These are phyloP conservation scores for Lachancea fermentati DNA, from an alignment of 805 yeast species.

Conservation along the genomic window DNA sequence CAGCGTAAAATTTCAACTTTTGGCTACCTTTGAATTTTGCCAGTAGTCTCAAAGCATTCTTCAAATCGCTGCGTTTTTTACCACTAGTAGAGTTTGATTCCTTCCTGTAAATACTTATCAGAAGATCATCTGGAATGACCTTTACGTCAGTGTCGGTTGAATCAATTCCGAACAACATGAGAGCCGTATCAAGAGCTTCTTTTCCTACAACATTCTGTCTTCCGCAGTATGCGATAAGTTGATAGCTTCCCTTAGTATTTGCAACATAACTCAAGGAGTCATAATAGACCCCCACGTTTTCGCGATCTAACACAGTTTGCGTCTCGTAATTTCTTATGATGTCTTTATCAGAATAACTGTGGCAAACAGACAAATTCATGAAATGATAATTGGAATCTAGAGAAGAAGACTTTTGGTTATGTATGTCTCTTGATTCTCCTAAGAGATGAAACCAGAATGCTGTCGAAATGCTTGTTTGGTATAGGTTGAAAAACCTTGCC, in stretches of 20 bases:
- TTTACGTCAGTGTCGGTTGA: conserved; percentile 20
- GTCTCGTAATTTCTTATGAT: conserved; percentile 44
- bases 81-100: conserved; percentile 17
- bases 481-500: conserved; percentile 26
- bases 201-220: conserved; percentile 50
- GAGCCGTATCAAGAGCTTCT: conserved; percentile 40
- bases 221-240: conserved; percentile 42
- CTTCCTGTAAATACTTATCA: conserved; percentile 32
- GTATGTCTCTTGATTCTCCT: conserved; percentile 27
- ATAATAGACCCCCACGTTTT: conserved; percentile 44
- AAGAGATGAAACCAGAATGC: conserved; percentile 28
- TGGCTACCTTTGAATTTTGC: conserved; percentile 37
- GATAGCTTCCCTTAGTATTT: conserved; percentile 42
- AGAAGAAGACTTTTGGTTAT: conserved; percentile 14
- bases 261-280: conserved; percentile 53
- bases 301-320: conserved; percentile 39
- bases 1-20: conserved; percentile 34
- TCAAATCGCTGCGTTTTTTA: conserved; percentile 25
- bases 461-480: conserved; percentile 24
- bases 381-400: conserved; percentile 30
- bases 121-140: conserved; percentile 24
- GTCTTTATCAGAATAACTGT: conserved; percentile 44
- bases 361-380: conserved; percentile 43
- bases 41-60: conserved; percentile 37
- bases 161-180: conserved; percentile 32